Evolutionary conservation across 306 rosid genomes (phyloP), one percentile per base, ranked within the genome.

Genomic region (Cicer chorassanicum): DNA sequence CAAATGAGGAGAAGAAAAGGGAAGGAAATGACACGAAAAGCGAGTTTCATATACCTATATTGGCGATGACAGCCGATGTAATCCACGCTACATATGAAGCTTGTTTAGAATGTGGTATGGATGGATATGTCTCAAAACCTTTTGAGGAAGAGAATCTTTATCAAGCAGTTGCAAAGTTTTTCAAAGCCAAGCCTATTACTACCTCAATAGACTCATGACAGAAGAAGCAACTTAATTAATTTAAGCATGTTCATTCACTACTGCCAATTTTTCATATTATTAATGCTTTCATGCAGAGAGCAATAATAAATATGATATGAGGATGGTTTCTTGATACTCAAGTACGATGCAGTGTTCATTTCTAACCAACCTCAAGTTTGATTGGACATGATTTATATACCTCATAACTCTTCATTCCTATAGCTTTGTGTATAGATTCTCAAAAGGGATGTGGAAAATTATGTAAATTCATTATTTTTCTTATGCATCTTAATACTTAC

Each of bases 21-120:
- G 88, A 79, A 68, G 51, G 72, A 0, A 19, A 48, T 0, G 92
- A 86, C 79, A 88, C 48, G 45, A 79, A 77, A 39, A 67, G 59
- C 16, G 81, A 86, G 81, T 88, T 93, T 88, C 99, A 89, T 81
- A 11, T 88, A 12, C 99, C 99, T 1, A 81, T 92, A 77, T 80
- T 95, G 70, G 99, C 99, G 57, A 95, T 95, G 99, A 95, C 99
- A 13, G 99, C 99, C 0, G 99, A 95, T 41, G 98, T 95, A 41
- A 92, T 95, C 65, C 99, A 92, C 36, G 96, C 99, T 5, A 95
- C 99, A 8, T 86, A 87, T 8, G 99, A 95, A 0, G 80, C 90
- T 70, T 95, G 99, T 88, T 70, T 86, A 41, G 83, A 92, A 78
- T 86, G 86, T 66, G 99, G 99, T 12, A 95, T 95, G 99, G 98